Evolutionary conservation across 2,329 filamentous ascomycete species (phyloP).

Genomic region (Pseudocercospora vitis): DNA sequence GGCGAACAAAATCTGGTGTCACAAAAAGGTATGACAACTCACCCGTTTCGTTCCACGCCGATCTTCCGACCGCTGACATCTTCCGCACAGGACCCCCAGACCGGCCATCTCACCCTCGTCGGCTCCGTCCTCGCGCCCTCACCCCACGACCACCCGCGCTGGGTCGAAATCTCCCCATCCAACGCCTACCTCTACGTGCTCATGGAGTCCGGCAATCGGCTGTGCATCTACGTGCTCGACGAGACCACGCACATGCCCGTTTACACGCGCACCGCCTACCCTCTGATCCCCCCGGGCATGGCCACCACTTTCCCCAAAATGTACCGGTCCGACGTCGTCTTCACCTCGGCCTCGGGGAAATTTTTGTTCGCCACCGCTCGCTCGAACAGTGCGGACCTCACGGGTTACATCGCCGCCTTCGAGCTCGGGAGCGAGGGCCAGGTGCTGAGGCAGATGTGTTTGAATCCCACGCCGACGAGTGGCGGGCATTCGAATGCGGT

Average conservation of each 20-base stretch:
- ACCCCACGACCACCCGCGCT: conserved; percentile 75
- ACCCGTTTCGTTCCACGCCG: background rate
- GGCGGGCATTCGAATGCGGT: conserved; percentile 88
- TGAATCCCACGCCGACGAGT: conserved; percentile 82
- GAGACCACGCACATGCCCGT: conserved; percentile 70
- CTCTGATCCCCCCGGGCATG: conserved; percentile 75
- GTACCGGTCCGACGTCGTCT: conserved; percentile 85
- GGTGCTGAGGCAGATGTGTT: conserved; percentile 74
- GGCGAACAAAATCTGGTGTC: conserved; percentile 81
- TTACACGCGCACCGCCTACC: conserved; percentile 74
- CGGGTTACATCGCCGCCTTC: conserved; percentile 82
- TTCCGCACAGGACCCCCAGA: conserved; percentile 45
- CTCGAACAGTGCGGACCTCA: conserved; percentile 71
- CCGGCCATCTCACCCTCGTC: conserved; percentile 66
- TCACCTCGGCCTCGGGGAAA: conserved; percentile 64
- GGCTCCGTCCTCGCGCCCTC: conserved; percentile 71
- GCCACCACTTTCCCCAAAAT: conserved; percentile 56
- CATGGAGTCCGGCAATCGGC: conserved; percentile 84
- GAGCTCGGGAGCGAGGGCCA: conserved; percentile 64
- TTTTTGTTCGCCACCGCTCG: conserved; percentile 86
- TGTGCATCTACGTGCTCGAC: conserved; percentile 81
- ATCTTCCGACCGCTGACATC: background rate
- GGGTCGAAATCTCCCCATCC: conserved; percentile 79
- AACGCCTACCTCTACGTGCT: conserved; percentile 79
- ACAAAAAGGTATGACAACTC: conserved; percentile 57